phyloP scores from a whole-genome alignment of 2,329 filamentous ascomycete genomes.

The Neurospora crassa region DNA sequence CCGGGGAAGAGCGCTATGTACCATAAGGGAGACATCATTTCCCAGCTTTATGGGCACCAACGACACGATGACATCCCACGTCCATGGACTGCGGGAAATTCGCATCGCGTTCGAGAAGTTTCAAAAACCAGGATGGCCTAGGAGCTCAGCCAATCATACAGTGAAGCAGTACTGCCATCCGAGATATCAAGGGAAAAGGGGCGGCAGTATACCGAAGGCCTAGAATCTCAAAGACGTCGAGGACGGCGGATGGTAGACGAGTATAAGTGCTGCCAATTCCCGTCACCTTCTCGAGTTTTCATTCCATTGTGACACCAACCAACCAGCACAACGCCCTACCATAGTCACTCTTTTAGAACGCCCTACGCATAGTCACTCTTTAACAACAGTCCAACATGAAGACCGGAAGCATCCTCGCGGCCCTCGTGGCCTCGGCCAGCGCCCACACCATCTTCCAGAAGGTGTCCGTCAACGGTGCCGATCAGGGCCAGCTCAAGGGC shows the following conservation, averaged over 20 bases:
- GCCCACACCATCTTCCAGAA: conserved; percentile 22
- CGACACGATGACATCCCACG: neutral
- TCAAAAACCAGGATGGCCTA: neutral
- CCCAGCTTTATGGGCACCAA: neutral
- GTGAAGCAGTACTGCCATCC: neutral
- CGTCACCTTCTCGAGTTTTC: neutral
- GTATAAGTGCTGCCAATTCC: neutral
- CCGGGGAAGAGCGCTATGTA: conserved; percentile 1
- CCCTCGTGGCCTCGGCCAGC: conserved; percentile 14
- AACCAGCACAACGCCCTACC: neutral
- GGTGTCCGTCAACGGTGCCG: conserved; percentile 37
- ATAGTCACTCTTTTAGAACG: neutral
- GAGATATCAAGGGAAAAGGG: neutral
- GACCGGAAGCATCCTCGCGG: conserved; percentile 10
- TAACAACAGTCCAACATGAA: conserved; percentile 13
- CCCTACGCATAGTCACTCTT: neutral
- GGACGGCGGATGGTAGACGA: neutral
- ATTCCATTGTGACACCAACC: neutral
- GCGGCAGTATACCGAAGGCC: neutral
- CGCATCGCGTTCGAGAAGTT: neutral
- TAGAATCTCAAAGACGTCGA: neutral
- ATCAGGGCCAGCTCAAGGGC: conserved; percentile 39
- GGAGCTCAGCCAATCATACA: neutral
- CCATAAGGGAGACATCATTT: neutral
- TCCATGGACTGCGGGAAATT: neutral